Evolutionary conservation across 192 early-diverging fungal species (phyloP), one percentile per base, ranked within the genome.

Genomic region (Backusella luteola): DNA sequence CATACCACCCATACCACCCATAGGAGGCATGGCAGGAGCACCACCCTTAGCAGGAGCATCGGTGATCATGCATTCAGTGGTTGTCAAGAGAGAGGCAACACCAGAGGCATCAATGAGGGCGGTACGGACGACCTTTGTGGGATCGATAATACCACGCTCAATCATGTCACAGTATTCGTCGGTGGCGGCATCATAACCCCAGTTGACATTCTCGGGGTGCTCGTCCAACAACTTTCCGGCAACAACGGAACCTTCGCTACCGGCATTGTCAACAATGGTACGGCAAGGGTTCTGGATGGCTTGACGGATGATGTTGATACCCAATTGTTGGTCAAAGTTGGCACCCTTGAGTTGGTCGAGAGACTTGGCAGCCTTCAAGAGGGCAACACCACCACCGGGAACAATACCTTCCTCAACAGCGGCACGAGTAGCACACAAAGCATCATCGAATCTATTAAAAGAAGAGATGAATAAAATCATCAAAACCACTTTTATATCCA

Each of bases 271-370:
- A 73, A 96, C 94, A 79, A 99, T 99, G 53, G 91, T 99, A 86
- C 92, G 93, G 77, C 92, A 93, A 4, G 98, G 98, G 52, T 92
- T 92, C 79, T 92, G 91, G 78, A 99, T 93, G 21, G 98, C 98
- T 83, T 96, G 93, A 73, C 90, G 91, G 78, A 99, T 93, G 79
- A 99, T 98, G 88, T 93, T 95, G 80, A 99, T 88, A 77, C 98
- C 98, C 74, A 99, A 90, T 87, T 95, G 92, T 89, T 99, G 97
- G 86, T 99, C 98, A 96, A 99, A 99, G 94, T 97, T 99, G 32
- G 89, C 94, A 67, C 92, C 91, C 89, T 96, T 94, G 75, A 98
- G 75, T 4, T 75, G 79, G 12, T 91, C 93, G 29, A 99, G 90
- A 78, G 94, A 81, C 84, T 92, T 92, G 80, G 90, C 88, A 3